Evolutionary conservation across 2,329 filamentous ascomycete genomes (phyloP), one percentile per base, ranked within the genome.

Genomic region (Alternaria brassicicola): DNA sequence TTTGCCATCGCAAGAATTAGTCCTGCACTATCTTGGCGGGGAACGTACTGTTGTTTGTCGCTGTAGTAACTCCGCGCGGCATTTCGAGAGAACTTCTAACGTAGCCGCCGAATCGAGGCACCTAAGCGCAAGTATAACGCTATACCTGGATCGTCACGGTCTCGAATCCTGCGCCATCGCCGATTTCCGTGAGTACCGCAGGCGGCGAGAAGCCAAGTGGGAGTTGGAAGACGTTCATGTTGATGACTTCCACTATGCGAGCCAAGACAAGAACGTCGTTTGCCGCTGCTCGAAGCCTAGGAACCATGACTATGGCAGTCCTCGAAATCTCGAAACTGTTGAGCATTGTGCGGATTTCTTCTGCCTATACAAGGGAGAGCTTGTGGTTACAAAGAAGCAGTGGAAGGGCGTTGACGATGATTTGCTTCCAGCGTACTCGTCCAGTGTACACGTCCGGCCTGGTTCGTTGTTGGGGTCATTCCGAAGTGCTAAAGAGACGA

Each of bases 281-380:
- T 70, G 67, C 28, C 66, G 66, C 21, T 70, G 67, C 31, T 30
- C 31, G 6, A 26, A n/a, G 6, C 17, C 41, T 3, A 15, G 41
- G 6, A 50, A 57, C 9, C 49, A 55, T 15, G 28, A n/a, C 5
- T 36, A 35, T 15, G 42, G 52, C 12, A n/a, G 6, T 4, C 56
- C 64, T 5, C 52, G 48, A 2, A 59, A 62, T n/a, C 39, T 53
- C 2, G 51, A 62, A 25, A 68, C 66, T 3, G 39, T 62, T 12
- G 62, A 60, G 17, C 58, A 60, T 10, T 68, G 64, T 8, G 59
- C 61, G 4, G 41, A 61, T 10, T 69, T 60, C 49, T 69, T 69
- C 8, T 26, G 46, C 12, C 2, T 25, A 1, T 8, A 61, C 6
- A 17, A 23, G 6, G 45, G 45, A 2, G 36, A 39, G 9, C 55